Base-by-base conservation (phyloP, 2,329 filamentous ascomycete species). In the Hymenoscyphus fraxineus region DNA sequence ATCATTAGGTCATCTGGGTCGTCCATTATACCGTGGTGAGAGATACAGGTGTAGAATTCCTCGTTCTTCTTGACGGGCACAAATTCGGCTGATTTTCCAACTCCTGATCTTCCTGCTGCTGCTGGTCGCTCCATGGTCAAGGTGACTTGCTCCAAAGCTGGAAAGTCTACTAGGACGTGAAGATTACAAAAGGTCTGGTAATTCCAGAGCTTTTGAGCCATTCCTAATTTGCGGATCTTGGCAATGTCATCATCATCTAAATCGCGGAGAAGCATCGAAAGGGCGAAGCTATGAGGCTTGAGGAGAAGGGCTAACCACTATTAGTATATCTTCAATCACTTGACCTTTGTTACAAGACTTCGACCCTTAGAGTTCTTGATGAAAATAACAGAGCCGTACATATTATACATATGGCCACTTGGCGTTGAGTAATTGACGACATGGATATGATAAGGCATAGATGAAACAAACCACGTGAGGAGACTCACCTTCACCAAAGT, bases 121-220 rank as follows among this genome's bases (percentile, higher is more conserved):
- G 32, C 16, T 15, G 47, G 38, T 47, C 41, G 58, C 7, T 54
- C 39, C 61, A 59, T 27, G 32, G 39, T 32, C 22, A 58, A 38
- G 6, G 19, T 60, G 27, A 60, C 19, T 16, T 32, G 38, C 44
- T 60, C 41, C 22, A 60, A 19, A 27, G 13, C n/a, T n/a, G 38
- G 39, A 27, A 60, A 60, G 27, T 59, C 54, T 55, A 55, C 15
- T 2, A 41, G n/a, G 3, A 47, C 44, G 54, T 58, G 56, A 22
- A 51, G 27, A 31, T 60, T 60, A 51, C 56, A 56, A 47, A 58
- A 55, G 58, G 61, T 38, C 54, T 57, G 40, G 32, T 27, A 27
- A 19, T 58, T 57, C 58, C 58, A 60, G 9, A 60, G 19, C 19
- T 60, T 31, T 32, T 60, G 58, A n/a, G 58, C 39, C 16, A 60